These are phyloP conservation scores for Aechmea fasciata DNA, from an alignment of 176 grass and related monocot species.

Conservation along the genomic window DNA sequence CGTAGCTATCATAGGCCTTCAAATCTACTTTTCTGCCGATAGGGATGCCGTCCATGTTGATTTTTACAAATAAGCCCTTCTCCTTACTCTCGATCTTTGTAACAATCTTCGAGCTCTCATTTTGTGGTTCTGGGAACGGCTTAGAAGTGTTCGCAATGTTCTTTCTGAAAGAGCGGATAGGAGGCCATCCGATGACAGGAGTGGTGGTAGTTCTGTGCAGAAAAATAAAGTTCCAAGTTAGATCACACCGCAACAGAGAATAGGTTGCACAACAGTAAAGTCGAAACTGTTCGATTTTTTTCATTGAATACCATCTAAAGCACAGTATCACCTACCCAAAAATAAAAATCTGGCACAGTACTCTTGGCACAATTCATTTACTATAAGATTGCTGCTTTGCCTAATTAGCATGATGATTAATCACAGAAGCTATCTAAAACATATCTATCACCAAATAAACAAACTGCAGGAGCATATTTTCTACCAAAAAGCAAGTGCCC, in stretches of 20 bases:
- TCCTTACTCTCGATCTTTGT: conserved; percentile 22
- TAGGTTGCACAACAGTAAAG: neutral
- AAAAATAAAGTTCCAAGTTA: neutral
- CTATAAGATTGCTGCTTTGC: too few relatives aligned
- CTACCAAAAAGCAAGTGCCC: neutral
- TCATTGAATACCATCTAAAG: too few relatives aligned
- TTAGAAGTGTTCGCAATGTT: conserved; percentile 48
- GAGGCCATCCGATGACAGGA: conserved; percentile 80
- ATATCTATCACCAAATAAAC: neutral
- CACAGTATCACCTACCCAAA: too few relatives aligned
- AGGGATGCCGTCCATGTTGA: conserved; percentile 66
- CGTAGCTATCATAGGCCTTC: conserved; percentile 33
- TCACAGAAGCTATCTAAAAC: too few relatives aligned
- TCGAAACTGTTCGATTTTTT: conserved; percentile 4
- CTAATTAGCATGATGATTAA: too few relatives aligned
- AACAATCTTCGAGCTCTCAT: conserved; percentile 2
- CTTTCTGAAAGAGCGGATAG: conserved; percentile 69
- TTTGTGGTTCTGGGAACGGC: conserved; percentile 25
- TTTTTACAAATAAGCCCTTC: conserved; percentile 51
- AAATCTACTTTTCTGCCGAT: conserved; percentile 61
- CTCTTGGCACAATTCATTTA: too few relatives aligned
- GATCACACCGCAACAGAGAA: neutral
- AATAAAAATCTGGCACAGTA: too few relatives aligned
- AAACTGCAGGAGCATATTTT: neutral
- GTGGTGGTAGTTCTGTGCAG: conserved; percentile 30